These are phyloP conservation scores for Volvox africanus DNA, from an alignment of 139 green algal species.

Conservation along the genomic window DNA sequence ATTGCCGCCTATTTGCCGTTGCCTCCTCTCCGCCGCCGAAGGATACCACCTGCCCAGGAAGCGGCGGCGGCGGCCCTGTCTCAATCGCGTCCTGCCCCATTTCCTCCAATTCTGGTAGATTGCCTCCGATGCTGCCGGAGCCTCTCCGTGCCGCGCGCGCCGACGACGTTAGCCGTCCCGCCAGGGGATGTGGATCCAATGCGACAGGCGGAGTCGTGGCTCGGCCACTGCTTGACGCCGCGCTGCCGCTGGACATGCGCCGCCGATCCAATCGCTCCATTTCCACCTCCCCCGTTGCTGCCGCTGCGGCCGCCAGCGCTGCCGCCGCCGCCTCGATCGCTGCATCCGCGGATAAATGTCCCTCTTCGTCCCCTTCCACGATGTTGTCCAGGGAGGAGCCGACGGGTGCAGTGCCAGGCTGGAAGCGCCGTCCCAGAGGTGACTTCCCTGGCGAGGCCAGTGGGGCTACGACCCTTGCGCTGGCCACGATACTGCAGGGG, in stretches of 20 bases:
- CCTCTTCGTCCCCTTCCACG: conserved; percentile 36
- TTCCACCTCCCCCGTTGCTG: background rate
- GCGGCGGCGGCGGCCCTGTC: background rate
- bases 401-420: background rate
- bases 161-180: background rate
- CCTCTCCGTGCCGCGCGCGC: background rate
- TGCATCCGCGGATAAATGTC: background rate
- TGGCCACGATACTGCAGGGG: conserved; percentile 18
- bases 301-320: background rate
- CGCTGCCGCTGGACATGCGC: background rate
- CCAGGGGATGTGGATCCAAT: conserved; percentile 26
- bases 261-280: background rate
- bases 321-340: background rate
- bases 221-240: background rate
- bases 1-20: background rate
- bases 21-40: background rate
- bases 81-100: background rate
- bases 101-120: background rate
- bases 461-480: background rate
- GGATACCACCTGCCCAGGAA: conserved; percentile 1
- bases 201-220: background rate
- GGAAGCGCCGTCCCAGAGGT: conserved; percentile 39
- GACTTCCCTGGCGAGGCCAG: conserved; percentile 35
- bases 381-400: conserved; percentile 38
- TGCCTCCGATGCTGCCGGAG: background rate